These are phyloP conservation scores for Trifolium dubium DNA, from an alignment of 306 rosid species.

Conservation along the genomic window DNA sequence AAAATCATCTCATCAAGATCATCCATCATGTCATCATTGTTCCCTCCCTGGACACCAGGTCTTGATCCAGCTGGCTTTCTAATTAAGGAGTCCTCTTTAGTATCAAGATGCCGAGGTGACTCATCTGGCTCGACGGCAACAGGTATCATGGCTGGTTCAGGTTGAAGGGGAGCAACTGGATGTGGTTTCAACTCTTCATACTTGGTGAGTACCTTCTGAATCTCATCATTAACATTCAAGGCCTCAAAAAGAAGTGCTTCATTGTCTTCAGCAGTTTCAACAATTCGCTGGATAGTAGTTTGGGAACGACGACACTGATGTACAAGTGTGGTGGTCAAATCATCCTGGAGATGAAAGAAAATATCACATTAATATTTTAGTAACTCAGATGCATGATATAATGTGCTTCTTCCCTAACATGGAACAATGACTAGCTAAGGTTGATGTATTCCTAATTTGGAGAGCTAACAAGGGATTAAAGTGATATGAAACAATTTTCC, in stretches of 20 bases:
- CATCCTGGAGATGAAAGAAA: slow-evolving; percentile 67
- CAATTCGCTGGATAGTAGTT: slow-evolving; percentile 66
- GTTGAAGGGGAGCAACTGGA: slow-evolving; percentile 52
- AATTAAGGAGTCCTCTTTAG: slow-evolving; percentile 71
- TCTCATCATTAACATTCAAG: slow-evolving; percentile 90
- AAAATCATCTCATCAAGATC: slow-evolving; percentile 99
- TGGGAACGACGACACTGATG: slow-evolving; percentile 86
- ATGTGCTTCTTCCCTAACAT: slow-evolving; percentile 25
- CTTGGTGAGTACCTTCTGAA: slow-evolving; percentile 81
- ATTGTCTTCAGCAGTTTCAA: slow-evolving; percentile 84
- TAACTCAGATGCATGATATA: slow-evolving; percentile 28
- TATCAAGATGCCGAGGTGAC: slow-evolving; percentile 57
- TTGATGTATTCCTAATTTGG: background rate
- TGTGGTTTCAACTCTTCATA: slow-evolving; percentile 75
- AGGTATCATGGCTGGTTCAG: slow-evolving; percentile 98
- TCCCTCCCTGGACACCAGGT: slow-evolving; percentile 62
- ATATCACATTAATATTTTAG: slow-evolving; percentile 1
- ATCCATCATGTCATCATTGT: slow-evolving; percentile 92
- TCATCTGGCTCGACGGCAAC: slow-evolving; percentile 96
- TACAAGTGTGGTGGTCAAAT: slow-evolving; percentile 85
- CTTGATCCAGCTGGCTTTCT: slow-evolving; percentile 79
- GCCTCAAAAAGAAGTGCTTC: slow-evolving; percentile 98
- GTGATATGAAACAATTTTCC: background rate
- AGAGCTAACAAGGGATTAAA: slow-evolving; percentile 12
- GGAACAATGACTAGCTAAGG: slow-evolving; percentile 5